A percentile compares a stretch with the other conserved stretches of the same genome.
phyloP scores from a whole-genome alignment of 768 basidiomycete species.

The Suillus plorans region DNA sequence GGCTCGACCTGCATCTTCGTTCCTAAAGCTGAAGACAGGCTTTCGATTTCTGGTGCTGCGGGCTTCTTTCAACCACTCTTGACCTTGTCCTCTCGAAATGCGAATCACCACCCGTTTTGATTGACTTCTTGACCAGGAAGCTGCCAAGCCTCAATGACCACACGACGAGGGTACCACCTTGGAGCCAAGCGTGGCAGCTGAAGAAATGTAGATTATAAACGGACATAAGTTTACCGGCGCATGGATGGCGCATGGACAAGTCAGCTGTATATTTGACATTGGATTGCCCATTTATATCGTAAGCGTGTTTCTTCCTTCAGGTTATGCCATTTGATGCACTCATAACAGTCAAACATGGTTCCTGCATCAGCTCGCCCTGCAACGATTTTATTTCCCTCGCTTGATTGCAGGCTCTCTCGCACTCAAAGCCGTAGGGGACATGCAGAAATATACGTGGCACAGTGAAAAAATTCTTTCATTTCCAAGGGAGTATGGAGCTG shows the following conservation, averaged over 20 bases:
- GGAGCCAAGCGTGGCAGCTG: no score
- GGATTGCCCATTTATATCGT: conserved; percentile 69
- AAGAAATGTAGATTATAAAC: no score
- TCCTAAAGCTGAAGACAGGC: conserved; percentile 63
- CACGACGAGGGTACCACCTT: no score
- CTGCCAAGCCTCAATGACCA: no score
- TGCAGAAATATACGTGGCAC: conserved; percentile 66
- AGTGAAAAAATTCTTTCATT: conserved; percentile 63
- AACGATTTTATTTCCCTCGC: conserved; percentile 56
- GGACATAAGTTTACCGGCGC: conserved; percentile 44
- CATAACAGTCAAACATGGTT: conserved; percentile 40
- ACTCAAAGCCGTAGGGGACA: conserved; percentile 63
- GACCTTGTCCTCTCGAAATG: no score
- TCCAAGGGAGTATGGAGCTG: conserved; percentile 64
- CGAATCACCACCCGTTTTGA: no score
- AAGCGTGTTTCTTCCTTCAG: conserved; percentile 5
- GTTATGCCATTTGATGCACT: not conserved
- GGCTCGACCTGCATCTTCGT: conserved; percentile 60
- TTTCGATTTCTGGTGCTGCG: conserved; percentile 64
- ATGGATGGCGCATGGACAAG: conserved; percentile 56
- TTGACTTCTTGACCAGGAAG: no score
- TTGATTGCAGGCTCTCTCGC: conserved; percentile 57
- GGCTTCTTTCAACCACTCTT: conserved; percentile 62
- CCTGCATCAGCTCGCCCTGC: conserved; percentile 48
- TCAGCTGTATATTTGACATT: conserved; percentile 66